phyloP scores from a whole-genome alignment of 2,329 filamentous ascomycete genomes.

The Huntiella moniliformis region DNA sequence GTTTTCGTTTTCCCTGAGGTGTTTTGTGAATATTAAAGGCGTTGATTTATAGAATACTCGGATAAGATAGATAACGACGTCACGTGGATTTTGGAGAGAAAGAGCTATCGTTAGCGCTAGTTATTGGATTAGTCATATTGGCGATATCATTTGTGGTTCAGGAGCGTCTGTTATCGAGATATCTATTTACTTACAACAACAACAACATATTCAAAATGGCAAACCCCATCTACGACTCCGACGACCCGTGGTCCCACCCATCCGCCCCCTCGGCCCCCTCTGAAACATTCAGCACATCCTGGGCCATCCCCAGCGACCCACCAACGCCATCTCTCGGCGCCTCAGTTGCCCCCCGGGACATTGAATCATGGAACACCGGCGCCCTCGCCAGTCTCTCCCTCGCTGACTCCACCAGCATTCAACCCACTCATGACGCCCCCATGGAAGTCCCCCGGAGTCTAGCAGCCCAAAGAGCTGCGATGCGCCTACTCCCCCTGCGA shows the following conservation, averaged over 20 bases:
- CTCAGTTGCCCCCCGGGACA: constrained; percentile 21
- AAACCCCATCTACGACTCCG: constrained; percentile 3
- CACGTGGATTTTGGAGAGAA: too few relatives aligned
- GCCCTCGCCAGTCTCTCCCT: constrained; percentile 36
- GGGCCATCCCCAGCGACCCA: constrained; percentile 10
- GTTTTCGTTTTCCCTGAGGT: too few relatives aligned
- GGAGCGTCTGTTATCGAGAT: too few relatives aligned
- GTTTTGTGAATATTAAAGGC: too few relatives aligned
- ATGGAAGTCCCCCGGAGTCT: constrained; percentile 37
- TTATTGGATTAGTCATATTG: too few relatives aligned
- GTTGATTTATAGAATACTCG: too few relatives aligned
- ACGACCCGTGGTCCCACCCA: background rate
- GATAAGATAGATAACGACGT: too few relatives aligned
- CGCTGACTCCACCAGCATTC: constrained; percentile 33
- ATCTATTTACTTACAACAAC: too few relatives aligned
- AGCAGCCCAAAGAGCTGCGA: constrained; percentile 3
- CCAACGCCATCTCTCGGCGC: constrained; percentile 5
- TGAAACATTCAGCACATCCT: background rate
- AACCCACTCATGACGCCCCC: constrained; percentile 51
- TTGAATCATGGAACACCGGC: constrained; percentile 49
- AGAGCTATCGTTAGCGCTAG: too few relatives aligned
- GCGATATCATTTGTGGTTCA: too few relatives aligned
- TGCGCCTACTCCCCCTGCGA: constrained; percentile 20
- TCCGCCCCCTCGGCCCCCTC: background rate
- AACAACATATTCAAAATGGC: background rate